Evolutionary conservation across 345 rosid species (phyloP).

Genomic region (Bruguiera gymnorhiza): DNA sequence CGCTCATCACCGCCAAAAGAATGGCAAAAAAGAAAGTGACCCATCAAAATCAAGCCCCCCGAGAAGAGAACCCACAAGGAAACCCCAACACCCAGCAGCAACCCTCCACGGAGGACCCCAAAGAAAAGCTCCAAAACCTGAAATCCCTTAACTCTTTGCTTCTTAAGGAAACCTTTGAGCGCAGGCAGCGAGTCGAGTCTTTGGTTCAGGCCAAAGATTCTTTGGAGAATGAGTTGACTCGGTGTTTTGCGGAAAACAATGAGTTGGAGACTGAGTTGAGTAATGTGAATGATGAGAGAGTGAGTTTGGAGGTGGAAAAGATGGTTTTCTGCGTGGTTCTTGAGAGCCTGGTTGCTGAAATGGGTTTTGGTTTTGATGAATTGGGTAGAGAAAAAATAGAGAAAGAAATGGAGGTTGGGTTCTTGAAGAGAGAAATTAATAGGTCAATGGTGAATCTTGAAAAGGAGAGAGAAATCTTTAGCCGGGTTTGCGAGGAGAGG

Average conservation of each 20-base stretch:
- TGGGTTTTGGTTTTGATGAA: constrained; percentile 27
- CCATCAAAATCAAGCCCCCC: constrained; percentile 16
- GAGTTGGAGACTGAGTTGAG: constrained; percentile 36
- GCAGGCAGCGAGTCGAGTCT: constrained; percentile 46
- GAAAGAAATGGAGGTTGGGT: constrained; percentile 36
- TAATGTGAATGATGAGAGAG: constrained; percentile 37
- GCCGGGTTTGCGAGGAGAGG: constrained; percentile 39
- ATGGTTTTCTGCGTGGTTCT: constrained; percentile 37
- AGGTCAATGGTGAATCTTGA: constrained; percentile 32
- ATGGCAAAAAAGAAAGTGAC: constrained; percentile 53
- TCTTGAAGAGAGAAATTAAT: constrained; percentile 30
- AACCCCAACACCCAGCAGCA: constrained; percentile 8
- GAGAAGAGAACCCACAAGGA: constrained; percentile 15
- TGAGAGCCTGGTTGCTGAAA: constrained; percentile 36
- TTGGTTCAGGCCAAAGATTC: constrained; percentile 35
- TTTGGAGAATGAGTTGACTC: constrained; percentile 46
- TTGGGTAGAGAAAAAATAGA: constrained; percentile 33
- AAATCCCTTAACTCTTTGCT: constrained; percentile 59
- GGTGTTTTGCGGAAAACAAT: constrained; percentile 20
- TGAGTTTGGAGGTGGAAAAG: constrained; percentile 43
- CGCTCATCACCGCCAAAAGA: constrained; percentile 7
- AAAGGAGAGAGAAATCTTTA: constrained; percentile 28
- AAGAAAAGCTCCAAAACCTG: constrained; percentile 48
- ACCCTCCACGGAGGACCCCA: constrained; percentile 37
- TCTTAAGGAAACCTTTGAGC: constrained; percentile 50